phyloP scores from a whole-genome alignment of 345 rosid species.

The Eucalyptus tenuipes region DNA sequence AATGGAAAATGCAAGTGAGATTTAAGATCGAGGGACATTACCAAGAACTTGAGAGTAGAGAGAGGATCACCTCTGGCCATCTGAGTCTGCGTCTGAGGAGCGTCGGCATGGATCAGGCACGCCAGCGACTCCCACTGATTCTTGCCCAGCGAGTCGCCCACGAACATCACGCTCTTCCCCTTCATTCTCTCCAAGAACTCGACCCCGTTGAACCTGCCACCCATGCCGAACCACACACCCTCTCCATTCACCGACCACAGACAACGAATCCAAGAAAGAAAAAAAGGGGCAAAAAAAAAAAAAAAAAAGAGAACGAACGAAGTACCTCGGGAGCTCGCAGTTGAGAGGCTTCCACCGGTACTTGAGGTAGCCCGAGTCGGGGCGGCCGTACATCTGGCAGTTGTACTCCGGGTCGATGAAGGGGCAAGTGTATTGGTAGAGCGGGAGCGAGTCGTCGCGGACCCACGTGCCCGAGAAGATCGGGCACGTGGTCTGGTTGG shows the following conservation, averaged over 20 bases:
- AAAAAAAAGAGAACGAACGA: not conserved
- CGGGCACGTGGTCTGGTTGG: slow-evolving; percentile 47
- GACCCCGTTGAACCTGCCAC: slow-evolving; percentile 56
- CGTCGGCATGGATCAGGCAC: slow-evolving; percentile 56
- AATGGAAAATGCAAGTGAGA: not conserved
- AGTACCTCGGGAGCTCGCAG: slow-evolving; percentile 81
- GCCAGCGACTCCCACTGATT: slow-evolving; percentile 93
- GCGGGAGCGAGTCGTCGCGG: slow-evolving; percentile 57
- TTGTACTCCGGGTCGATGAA: slow-evolving; percentile 67
- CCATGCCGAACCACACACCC: not conserved
- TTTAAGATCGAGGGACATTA: not conserved
- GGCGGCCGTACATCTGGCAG: slow-evolving; percentile 78
- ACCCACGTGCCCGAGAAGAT: slow-evolving; percentile 67
- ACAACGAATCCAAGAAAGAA: not conserved
- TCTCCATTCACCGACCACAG: not conserved
- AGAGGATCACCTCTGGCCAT: slow-evolving; percentile 59
- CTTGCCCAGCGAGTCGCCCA: slow-evolving; percentile 84
- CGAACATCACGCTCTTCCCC: slow-evolving; percentile 76
- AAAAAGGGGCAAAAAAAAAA: no score
- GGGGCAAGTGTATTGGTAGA: slow-evolving; percentile 47
- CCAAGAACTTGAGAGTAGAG: slow-evolving; percentile 71
- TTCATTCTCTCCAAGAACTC: slow-evolving; percentile 57
- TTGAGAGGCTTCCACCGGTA: slow-evolving; percentile 83
- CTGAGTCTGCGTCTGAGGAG: slow-evolving; percentile 39
- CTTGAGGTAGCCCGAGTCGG: slow-evolving; percentile 75